phyloP scores from a whole-genome alignment of 2,329 filamentous ascomycete genomes.

The Alternaria solani region DNA sequence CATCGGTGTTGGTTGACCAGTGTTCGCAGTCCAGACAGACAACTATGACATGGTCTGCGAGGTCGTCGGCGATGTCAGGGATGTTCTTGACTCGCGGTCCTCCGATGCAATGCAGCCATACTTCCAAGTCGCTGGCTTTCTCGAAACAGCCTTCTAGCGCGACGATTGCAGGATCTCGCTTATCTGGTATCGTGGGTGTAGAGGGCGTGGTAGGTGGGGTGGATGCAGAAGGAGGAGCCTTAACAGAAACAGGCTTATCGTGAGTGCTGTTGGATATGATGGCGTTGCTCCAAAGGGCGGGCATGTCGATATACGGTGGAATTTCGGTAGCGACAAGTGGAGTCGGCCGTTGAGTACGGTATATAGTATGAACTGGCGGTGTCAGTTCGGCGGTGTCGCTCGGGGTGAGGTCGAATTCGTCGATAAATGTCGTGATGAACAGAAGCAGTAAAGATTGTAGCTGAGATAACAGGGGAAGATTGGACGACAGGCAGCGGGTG shows the following conservation, averaged over 20 bases:
- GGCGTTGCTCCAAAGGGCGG: neutral
- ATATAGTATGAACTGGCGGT: neutral
- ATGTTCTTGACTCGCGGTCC: neutral
- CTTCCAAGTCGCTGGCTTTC: conserved; percentile 10
- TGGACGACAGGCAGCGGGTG: neutral
- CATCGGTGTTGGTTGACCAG: conserved; percentile 28
- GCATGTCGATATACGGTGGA: neutral
- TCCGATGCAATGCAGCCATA: conserved; percentile 15
- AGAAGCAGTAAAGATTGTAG: neutral
- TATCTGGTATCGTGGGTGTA: neutral
- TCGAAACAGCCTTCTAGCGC: conserved; percentile 7
- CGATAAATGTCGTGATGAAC: neutral
- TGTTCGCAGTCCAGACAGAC: conserved; percentile 38
- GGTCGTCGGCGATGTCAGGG: conserved; percentile 7
- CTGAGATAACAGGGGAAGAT: neutral
- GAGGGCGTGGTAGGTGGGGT: neutral
- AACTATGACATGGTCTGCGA: conserved; percentile 23
- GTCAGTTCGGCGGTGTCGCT: neutral
- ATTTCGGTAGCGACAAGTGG: neutral
- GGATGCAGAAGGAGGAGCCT: neutral
- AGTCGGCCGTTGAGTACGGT: neutral
- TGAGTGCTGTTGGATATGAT: neutral
- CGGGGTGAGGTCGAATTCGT: neutral
- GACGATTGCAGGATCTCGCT: neutral
- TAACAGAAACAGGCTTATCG: neutral